These are phyloP conservation scores for Lentinula novae-zelandiae DNA, from an alignment of 1,284 basidiomycete genomes.

Conservation along the genomic window DNA sequence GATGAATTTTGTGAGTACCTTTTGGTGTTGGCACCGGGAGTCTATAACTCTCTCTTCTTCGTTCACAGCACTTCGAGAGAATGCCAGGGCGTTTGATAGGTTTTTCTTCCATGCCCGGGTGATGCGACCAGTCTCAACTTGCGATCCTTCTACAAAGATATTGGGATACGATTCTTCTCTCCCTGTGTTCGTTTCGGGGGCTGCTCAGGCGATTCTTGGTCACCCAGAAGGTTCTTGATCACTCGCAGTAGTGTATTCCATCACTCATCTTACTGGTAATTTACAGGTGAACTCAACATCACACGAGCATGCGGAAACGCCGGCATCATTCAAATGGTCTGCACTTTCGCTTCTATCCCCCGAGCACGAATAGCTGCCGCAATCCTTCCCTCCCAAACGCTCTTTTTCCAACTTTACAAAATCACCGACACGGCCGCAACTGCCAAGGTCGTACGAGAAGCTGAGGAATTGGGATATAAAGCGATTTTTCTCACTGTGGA, in stretches of 20 bases:
- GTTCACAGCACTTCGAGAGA: constrained; percentile 55
- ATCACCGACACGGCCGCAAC: constrained; percentile 68
- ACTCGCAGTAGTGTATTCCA: neutral
- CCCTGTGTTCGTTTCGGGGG: constrained; percentile 83
- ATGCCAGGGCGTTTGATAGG: constrained; percentile 69
- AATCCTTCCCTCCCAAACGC: constrained; percentile 54
- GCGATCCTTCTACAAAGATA: constrained; percentile 75
- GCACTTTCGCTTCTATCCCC: constrained; percentile 81
- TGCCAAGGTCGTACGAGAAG: constrained; percentile 66
- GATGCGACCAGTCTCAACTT: constrained; percentile 66
- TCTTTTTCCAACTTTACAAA: constrained; percentile 90
- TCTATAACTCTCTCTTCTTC: no score
- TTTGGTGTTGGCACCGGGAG: constrained; percentile 9
- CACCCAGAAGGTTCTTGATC: constrained; percentile 62
- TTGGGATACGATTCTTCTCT: constrained; percentile 72
- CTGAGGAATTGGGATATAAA: constrained; percentile 72
- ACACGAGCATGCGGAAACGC: constrained; percentile 70
- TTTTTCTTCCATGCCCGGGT: constrained; percentile 84
- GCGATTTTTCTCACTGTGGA: constrained; percentile 92
- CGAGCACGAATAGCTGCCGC: constrained; percentile 65
- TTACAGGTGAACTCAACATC: constrained; percentile 78
- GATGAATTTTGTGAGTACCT: constrained; percentile 68
- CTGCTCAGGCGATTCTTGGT: constrained; percentile 86
- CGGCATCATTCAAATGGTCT: constrained; percentile 86
- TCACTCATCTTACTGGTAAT: neutral